A percentile compares a stretch with the other conserved stretches of the same genome.
These are phyloP conservation scores for Seiridium unicorne DNA, from an alignment of 2,329 filamentous ascomycete species.

Conservation along the genomic window DNA sequence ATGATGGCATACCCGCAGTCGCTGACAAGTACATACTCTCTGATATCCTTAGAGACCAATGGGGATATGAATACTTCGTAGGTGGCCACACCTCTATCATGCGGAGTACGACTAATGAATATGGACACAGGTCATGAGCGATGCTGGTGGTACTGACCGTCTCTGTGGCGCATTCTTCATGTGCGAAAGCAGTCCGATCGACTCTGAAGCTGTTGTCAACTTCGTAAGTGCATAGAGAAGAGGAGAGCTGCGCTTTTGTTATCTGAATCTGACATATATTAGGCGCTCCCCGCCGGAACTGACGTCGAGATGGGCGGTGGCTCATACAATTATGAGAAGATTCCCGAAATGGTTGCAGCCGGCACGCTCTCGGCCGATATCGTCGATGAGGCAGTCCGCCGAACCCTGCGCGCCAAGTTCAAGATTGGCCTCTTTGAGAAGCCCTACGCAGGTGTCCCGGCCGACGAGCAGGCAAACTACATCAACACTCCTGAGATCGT, in stretches of 20 bases:
- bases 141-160: conserved; percentile 70
- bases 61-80: conserved; percentile 71
- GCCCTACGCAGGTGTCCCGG: conserved; percentile 59
- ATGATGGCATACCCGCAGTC: conserved; percentile 69
- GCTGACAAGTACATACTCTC: conserved; percentile 65
- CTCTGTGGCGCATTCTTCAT: conserved; percentile 64
- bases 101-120: no score
- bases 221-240: conserved; percentile 34
- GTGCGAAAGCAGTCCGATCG: conserved; percentile 58
- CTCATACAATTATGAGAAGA: conserved; percentile 66
- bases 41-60: conserved; percentile 67
- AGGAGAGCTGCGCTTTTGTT: no score
- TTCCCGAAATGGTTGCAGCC: conserved; percentile 61
- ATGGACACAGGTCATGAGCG: conserved; percentile 45
- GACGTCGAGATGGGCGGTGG: conserved; percentile 78
- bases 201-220: conserved; percentile 63
- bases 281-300: conserved; percentile 65
- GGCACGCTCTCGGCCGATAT: conserved; percentile 57
- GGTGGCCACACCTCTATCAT: conserved; percentile 21
- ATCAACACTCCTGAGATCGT: conserved; percentile 62
- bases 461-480: conserved; percentile 52
- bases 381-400: conserved; percentile 65
- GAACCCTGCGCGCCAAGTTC: conserved; percentile 68
- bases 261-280: background rate
- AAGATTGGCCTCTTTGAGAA: conserved; percentile 69